Base-by-base conservation (phyloP, 2,329 filamentous ascomycete species). In the Calonectria fujianensis region DNA sequence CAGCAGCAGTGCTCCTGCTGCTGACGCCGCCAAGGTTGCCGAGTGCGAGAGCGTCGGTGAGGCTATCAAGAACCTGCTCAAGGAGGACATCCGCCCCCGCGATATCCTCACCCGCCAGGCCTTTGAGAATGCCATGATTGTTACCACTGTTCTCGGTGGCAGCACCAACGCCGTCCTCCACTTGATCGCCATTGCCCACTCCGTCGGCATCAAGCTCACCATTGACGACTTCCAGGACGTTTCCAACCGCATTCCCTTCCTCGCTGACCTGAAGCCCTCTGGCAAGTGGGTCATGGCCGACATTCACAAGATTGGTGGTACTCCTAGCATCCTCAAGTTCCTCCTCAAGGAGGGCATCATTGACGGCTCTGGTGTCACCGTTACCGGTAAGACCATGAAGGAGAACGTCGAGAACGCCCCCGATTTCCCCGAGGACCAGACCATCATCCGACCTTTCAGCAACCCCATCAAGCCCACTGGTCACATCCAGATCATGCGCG, bases 281-380 rank as follows among this genome's bases (percentile, higher is more conserved):
- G 96, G 96, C 70, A 95, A 95, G 83, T 97, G 95, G 85, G 94
- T 96, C 83, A 96, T 98, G 90, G 94, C 93, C 76, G 93, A 95
- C 80, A 86, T 95, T 73, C 96, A 95, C 87, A 94, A 96, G 77
- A 94, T 98, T 77, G 96, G 96, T 74, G 96, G 96, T 50, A 95
- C 96, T 50, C 95, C 96, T 0, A 93, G 94, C 0, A 93, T 98
- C 8, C 94, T 97, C 85, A 97, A 97, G 86, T 92, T 96, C 82
- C 91, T 98, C 54, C 91, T 97, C 76, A 94, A 94, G 76, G 95
- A 96, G 74, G 94, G 94, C 9, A 87, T 98, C 52, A 90, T 98
- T 68, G 92, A 97, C 79, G 96, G 96, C 75, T 91, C 89, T 63
- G 95, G 95, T 75, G 91, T 93, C 16, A 98, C 96, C 7, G 93